Percentiles rank a stretch among this genome's conserved stretches.
phyloP scores from a whole-genome alignment of 2,329 filamentous ascomycete species.

The Cordyceps militaris region DNA sequence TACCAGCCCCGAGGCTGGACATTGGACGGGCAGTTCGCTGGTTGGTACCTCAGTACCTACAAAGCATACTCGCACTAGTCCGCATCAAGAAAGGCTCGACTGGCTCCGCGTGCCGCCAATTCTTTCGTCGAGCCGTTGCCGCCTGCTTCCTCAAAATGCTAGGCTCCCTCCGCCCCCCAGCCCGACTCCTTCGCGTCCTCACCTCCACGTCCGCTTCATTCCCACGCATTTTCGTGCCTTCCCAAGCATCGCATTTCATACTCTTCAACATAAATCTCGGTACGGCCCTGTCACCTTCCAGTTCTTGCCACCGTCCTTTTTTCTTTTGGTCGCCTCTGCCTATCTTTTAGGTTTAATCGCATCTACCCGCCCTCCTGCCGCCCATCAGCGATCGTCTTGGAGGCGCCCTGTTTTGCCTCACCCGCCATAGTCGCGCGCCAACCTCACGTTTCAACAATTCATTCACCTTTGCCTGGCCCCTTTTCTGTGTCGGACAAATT shows the following conservation, averaged over 20 bases:
- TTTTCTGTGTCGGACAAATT: not conserved
- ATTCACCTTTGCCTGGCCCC: not conserved
- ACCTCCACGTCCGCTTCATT: slow-evolving; percentile 6
- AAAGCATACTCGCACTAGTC: not conserved
- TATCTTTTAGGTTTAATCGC: slow-evolving; percentile 4
- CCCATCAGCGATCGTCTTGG: not conserved
- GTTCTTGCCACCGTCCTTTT: not conserved
- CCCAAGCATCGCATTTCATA: not conserved
- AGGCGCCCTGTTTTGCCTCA: slow-evolving; percentile 9
- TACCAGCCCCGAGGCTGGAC: not conserved
- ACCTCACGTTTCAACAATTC: not conserved
- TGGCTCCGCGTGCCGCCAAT: slow-evolving; percentile 10
- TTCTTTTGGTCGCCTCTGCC: not conserved
- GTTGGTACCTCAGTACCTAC: not conserved
- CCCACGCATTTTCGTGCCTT: not conserved
- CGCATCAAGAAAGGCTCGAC: not conserved
- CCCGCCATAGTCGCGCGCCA: slow-evolving; percentile 13
- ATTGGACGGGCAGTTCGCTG: not conserved
- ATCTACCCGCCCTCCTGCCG: slow-evolving; percentile 7
- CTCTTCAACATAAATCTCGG: not conserved
- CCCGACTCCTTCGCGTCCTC: slow-evolving; percentile 3
- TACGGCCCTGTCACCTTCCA: not conserved
- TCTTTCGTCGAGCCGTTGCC: slow-evolving; percentile 8
- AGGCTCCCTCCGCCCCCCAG: slow-evolving; percentile 2
- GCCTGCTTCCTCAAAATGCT: slow-evolving; percentile 8